phyloP scores from a whole-genome alignment of 2,329 filamentous ascomycete genomes.

The Colletotrichum aenigma region DNA sequence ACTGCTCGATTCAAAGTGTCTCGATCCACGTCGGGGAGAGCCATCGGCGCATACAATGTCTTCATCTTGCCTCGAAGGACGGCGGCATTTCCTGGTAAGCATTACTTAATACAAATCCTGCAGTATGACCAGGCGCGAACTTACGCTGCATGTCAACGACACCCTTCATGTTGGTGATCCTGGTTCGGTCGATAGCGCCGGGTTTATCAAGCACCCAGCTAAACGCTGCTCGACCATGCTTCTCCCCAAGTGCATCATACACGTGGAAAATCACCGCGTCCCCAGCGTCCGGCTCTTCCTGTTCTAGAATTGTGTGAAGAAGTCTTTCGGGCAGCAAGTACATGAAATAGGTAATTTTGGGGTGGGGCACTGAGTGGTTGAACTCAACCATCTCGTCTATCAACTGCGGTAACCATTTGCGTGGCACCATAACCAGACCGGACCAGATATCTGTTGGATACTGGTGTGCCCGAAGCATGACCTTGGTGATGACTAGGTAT shows the following conservation, averaged over 20 bases:
- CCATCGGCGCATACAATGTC: slow-evolving; percentile 8
- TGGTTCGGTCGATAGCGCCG: background rate
- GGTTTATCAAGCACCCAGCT: background rate
- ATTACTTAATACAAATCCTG: background rate
- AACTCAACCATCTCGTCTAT: background rate
- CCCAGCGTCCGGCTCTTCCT: background rate
- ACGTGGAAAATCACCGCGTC: background rate
- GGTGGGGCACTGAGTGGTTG: background rate
- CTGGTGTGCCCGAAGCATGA: background rate
- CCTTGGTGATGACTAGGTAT: background rate
- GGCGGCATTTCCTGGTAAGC: background rate
- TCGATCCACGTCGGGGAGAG: background rate
- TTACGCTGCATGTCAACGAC: background rate
- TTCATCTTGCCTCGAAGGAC: slow-evolving; percentile 4
- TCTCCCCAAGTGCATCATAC: slow-evolving; percentile 1
- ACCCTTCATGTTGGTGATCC: slow-evolving; percentile 8
- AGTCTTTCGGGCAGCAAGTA: slow-evolving; percentile 2
- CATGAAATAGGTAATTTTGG: slow-evolving; percentile 6
- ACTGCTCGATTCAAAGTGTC: background rate
- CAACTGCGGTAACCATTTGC: background rate
- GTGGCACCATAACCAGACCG: background rate
- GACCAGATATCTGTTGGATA: slow-evolving; percentile 12
- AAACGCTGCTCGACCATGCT: background rate
- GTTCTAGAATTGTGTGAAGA: background rate
- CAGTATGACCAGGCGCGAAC: no score